phyloP scores from a whole-genome alignment of 164 flowering plant species.

The Chimonanthus salicifolius region DNA sequence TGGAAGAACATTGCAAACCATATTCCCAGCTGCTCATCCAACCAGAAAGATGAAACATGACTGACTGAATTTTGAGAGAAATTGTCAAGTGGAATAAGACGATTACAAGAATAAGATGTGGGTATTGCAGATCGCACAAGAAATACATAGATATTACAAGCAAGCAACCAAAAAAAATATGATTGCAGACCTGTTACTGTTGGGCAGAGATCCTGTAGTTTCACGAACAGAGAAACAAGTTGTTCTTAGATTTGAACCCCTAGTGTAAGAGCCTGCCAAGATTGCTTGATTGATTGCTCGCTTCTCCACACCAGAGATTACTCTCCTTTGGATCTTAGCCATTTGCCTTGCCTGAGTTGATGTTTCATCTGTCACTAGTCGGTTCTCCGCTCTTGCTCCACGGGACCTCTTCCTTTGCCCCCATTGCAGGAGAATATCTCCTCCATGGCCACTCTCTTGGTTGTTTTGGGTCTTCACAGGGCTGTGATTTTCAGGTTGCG shows the following conservation, averaged over 20 bases:
- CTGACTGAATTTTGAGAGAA: too few relatives aligned
- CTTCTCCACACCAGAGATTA: slow-evolving; percentile 8
- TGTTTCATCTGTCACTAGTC: slow-evolving; percentile 16
- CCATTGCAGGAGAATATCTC: slow-evolving; percentile 34
- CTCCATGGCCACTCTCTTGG: slow-evolving; percentile 15
- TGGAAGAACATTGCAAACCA: too few relatives aligned
- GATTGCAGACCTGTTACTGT: slow-evolving; percentile 15
- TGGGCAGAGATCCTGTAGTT: slow-evolving; percentile 11
- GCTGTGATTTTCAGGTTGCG: slow-evolving; percentile 12
- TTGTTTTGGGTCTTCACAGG: neutral
- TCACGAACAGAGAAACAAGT: slow-evolving; percentile 19
- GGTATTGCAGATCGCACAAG: neutral
- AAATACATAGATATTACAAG: neutral
- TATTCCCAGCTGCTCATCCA: neutral
- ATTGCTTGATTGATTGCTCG: slow-evolving; percentile 1
- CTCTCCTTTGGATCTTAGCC: slow-evolving; percentile 23
- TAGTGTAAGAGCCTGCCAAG: slow-evolving; percentile 4
- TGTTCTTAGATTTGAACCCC: slow-evolving; percentile 17
- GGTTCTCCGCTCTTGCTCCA: slow-evolving; percentile 22
- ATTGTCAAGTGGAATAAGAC: neutral
- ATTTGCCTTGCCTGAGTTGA: slow-evolving; percentile 19
- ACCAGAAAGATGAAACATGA: neutral
- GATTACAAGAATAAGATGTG: neutral
- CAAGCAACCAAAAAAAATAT: neutral
- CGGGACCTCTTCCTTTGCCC: slow-evolving; percentile 39